Conservation (phyloP, 805 yeast species). For the Candida insectorum region DNA sequence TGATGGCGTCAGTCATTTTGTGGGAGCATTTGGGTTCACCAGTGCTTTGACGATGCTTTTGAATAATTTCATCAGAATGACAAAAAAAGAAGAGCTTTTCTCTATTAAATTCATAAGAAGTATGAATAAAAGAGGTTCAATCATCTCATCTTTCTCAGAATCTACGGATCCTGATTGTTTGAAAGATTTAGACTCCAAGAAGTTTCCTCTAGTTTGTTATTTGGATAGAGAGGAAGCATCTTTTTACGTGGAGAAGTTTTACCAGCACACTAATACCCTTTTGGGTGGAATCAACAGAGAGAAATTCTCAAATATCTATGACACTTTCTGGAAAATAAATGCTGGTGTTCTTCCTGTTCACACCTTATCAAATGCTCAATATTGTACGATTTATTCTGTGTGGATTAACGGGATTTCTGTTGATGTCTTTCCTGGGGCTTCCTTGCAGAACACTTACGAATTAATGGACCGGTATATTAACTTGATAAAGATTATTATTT, state of each 20-base stretch:
- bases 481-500: conserved; percentile 7
- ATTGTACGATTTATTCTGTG: conserved; percentile 7
- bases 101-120: conserved; percentile 7
- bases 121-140: conserved; percentile 10
- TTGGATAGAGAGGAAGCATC: conserved; percentile 7
- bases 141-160: conserved; percentile 12
- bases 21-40: conserved; percentile 11
- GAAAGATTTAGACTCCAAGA: background rate
- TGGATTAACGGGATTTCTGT: conserved; percentile 11
- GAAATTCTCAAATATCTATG: conserved; percentile 2
- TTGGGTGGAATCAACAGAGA: conserved; percentile 5
- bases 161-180: conserved; percentile 6
- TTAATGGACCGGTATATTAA: conserved; percentile 6
- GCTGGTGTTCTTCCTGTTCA: conserved; percentile 1
- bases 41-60: conserved; percentile 6
- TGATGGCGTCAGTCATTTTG: conserved; percentile 9
- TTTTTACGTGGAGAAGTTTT: conserved; percentile 5
- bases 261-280: background rate
- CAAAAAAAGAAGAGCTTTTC: conserved; percentile 2
- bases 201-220: conserved; percentile 7
- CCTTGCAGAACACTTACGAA: conserved; percentile 9
- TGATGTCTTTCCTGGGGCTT: conserved; percentile 7
- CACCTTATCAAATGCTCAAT: conserved; percentile 5
- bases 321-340: conserved; percentile 7
- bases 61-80: conserved; percentile 7